Base-by-base conservation (phyloP, 2,329 filamentous ascomycete species). In the Phaeomoniella chlamydospora region DNA sequence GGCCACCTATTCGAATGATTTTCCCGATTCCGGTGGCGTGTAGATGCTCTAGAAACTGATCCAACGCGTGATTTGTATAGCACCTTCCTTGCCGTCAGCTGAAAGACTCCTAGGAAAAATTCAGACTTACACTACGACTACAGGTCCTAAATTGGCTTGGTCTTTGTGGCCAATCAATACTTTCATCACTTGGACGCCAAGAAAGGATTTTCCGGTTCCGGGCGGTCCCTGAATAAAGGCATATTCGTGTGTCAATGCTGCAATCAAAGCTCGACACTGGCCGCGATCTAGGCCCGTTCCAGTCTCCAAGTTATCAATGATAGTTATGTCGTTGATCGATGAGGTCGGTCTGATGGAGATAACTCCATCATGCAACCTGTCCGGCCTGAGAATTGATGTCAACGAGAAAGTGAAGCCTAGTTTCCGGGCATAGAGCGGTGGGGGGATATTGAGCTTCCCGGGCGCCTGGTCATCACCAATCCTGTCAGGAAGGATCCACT, bases 1-100 rank as follows among this genome's bases (percentile, higher is more conserved):
- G 63, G 1, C 62, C 65, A 0, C 78, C 77, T 4, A 83, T 70
- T 0, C 77, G 72, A 16, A 81, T 64, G 16, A 82, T 61, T 4
- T 70, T 57, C 0, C 52, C 43, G 3, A 69, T 50, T 0, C 57
- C 59, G 2, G 54, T 58, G 4, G 69, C 57, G 0, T 69, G 37
- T 0, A 77, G 50, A 39, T 76, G 67, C 39, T 74, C 65, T 0
- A 79, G 55, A 0, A 77, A 58, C 42, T 72, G 67, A 39, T 72
- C 68, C 0, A 71, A 42, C 0, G 65, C 65, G 36, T 69, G 65
- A 30, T 58, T 65, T 9, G 58, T 72, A 39, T 70, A 72, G 40
- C 67, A 70, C n/a, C 22, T 26, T 6, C n/a, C 22, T n/a, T 6
- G 22, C 6, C 9, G 22, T 26, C n/a, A n/a, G n/a, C n/a, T n/a